Evolutionary conservation across 164 flowering plant genomes (phyloP).

Genomic region (Stephania japonica): DNA sequence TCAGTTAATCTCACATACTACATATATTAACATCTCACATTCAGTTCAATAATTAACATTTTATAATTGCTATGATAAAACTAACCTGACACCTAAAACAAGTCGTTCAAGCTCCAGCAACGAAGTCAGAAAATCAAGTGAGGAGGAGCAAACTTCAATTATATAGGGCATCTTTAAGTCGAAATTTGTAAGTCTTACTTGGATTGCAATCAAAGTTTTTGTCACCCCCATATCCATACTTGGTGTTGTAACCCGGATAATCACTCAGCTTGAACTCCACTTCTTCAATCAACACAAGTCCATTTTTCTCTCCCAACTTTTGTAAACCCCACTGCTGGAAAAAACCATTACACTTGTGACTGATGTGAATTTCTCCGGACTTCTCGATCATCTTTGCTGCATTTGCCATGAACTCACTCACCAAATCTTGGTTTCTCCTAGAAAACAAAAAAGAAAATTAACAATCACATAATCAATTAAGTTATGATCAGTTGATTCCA

Average conservation of each 20-base stretch:
- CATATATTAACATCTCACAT: no score
- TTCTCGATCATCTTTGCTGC: not conserved
- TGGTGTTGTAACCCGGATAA: slow-evolving; percentile 6
- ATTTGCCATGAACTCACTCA: not conserved
- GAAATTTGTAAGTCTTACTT: not conserved
- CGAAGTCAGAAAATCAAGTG: no score
- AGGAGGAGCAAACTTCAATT: no score
- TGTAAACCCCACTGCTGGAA: slow-evolving; percentile 2
- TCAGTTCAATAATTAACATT: no score
- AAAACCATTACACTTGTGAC: not conserved
- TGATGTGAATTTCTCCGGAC: slow-evolving; percentile 1
- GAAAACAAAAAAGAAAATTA: not conserved
- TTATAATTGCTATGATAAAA: no score
- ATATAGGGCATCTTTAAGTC: not conserved
- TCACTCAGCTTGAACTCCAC: not conserved
- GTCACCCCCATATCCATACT: slow-evolving; percentile 4
- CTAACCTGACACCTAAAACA: no score
- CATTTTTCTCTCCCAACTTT: not conserved
- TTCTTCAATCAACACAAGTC: not conserved
- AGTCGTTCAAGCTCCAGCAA: no score
- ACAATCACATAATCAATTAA: no score
- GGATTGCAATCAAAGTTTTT: not conserved
- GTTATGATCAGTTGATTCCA: not conserved
- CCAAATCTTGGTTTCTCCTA: not conserved
- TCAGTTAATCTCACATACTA: no score